Evolutionary conservation across 2,329 filamentous ascomycete species (phyloP), one percentile per base, ranked within the genome.

Genomic region (Stagonosporopsis vannaccii): DNA sequence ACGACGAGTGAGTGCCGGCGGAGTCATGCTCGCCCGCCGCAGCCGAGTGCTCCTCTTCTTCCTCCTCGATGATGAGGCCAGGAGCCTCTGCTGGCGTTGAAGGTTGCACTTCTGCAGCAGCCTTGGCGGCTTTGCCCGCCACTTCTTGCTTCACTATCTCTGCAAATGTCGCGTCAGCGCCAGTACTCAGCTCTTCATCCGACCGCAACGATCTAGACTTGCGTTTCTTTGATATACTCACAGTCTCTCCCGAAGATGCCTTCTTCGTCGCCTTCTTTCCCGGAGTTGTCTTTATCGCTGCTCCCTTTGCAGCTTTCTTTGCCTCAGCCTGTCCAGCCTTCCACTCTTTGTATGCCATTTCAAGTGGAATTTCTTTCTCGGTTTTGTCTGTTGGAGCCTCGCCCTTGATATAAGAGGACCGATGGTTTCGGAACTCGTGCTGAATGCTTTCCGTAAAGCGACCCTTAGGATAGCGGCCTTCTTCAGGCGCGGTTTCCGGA

Each of bases 361-460:
- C 37, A 5, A 48, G 44, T 8, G 23, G n/a, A 2, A 37, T 25
- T 3, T 54, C 44, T 25, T 32, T 48, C 6, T 37, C 7, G 2
- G 51, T 22, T 13, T 11, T 13, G 8, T 28, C 33, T 4, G 23
- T 39, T 6, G 64, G 65, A 4, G 23, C 58, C 22, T 59, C 20
- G 1, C 69, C 69, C 1, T 33, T 15, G 9, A 72, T 61, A 48
- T 72, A 74, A 0, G 40, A 8, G 0, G 59, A 39, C 58, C 70
- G 68, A 53, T 62, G 65, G 0, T 48, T 55, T 11, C 61, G 52
- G 47, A 73, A 73, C 43, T 74, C 67, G 26, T 64, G 36, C 1
- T 66, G 51, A 2, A 72, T 61, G 46, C 65, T 68, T 58, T 74
- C 71, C 0, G 67, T 66, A 1, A 68, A 71, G 4, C 69, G 66